These are phyloP conservation scores for Pseudozyma tsukubaensis DNA, from an alignment of 1,284 basidiomycete genomes.

Conservation along the genomic window DNA sequence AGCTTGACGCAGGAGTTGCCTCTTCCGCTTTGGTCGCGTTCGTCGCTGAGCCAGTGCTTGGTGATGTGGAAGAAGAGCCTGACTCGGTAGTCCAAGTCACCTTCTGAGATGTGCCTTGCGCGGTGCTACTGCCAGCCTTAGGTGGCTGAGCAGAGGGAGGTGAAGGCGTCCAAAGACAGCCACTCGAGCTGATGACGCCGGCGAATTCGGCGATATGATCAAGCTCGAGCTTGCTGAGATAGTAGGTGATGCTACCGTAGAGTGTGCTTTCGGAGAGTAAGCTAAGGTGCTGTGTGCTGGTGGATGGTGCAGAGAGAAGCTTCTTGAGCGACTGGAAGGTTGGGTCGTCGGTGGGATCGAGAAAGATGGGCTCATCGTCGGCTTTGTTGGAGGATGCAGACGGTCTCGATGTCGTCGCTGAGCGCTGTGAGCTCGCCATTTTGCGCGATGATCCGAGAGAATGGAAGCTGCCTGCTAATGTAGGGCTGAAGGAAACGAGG, in stretches of 20 bases:
- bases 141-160: conserved; percentile 19
- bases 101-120: conserved; percentile 2
- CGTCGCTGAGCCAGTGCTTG: neutral
- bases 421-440: conserved; percentile 24
- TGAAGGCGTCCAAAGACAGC: conserved; percentile 57
- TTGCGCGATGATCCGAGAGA: neutral
- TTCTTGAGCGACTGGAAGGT: conserved; percentile 60
- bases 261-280: conserved; percentile 56
- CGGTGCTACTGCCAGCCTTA: neutral
- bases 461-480: neutral
- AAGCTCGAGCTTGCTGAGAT: conserved; percentile 55
- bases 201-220: conserved; percentile 56
- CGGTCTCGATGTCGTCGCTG: conserved; percentile 3
- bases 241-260: conserved; percentile 63
- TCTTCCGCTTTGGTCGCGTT: neutral
- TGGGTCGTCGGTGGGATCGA: conserved; percentile 52
- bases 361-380: conserved; percentile 32
- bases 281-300: conserved; percentile 58
- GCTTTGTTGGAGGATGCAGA: conserved; percentile 10
- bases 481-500: neutral
- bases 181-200: conserved; percentile 49
- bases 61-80: conserved; percentile 13
- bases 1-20: conserved; percentile 2
- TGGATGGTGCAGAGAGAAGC: conserved; percentile 56
- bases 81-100: conserved; percentile 42